Evolutionary conservation across 768 basidiomycete genomes (phyloP), one percentile per base, ranked within the genome.

Genomic region (Boletus tylopilopsis): DNA sequence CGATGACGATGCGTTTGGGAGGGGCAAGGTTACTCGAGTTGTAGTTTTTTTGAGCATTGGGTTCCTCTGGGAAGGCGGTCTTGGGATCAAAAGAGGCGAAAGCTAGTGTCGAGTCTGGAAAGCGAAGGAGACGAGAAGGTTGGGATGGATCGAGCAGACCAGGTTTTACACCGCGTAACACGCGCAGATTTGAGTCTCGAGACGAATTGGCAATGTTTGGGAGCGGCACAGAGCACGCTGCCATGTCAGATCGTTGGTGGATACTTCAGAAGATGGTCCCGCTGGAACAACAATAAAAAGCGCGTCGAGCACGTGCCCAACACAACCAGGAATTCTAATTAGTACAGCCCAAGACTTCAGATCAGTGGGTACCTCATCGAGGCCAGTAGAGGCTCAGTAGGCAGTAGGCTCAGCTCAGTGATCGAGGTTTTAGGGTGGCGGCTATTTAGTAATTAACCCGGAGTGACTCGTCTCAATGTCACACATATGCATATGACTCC

Each of bases 11-110:
- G 45, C 89, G 85, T 64, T 83, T 86, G 1, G 84, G 80, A 6
- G 79, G 72, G 41, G 73, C 73, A 1, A 73, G 68, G 33, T 76
- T 74, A n/a, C 76, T 73, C 32, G 74, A 70, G 11, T 74, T 60
- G 22, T 71, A 76, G 42, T 75, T 69, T 42, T 70, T 77, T 27
- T 63, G 71, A 18, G 72, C 23, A 47, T 71, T 70, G 16, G 71
- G 63, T 3, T 69, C 58, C 30, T 68, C 72, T 13, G 71, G 66
- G n/a, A 76, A 71, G 0, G 86, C 89, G 22, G 82, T 76, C 45
- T 73, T 74, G 5, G 87, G 84, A 61, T 90, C 80, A 51, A 87
- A 89, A n/a, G 76, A 76, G 10, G 89, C 85, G 58, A 91, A 91
- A 5, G 73, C 76, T n/a, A 90, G 69, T 25, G 55, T 80, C 4